These are phyloP conservation scores for Cinchona pubescens DNA, from an alignment of 257 asterid genomes.

Conservation along the genomic window DNA sequence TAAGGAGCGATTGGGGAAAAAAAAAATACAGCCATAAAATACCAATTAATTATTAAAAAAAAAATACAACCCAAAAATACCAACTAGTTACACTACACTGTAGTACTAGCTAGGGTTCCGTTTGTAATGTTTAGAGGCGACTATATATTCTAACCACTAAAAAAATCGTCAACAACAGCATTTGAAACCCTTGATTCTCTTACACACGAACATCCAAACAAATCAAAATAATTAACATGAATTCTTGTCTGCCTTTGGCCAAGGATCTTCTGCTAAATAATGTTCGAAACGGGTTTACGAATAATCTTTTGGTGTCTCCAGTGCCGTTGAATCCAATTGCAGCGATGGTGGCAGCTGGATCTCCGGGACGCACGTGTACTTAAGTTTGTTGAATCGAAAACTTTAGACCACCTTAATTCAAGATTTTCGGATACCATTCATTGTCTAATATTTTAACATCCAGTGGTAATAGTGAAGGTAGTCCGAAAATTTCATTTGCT, in stretches of 20 bases:
- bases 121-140: too few species aligned
- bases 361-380: background rate
- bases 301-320: conserved; percentile 6
- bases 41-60: too few species aligned
- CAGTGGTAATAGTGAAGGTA: background rate
- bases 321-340: background rate
- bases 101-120: too few species aligned
- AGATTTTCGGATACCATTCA: background rate
- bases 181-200: too few species aligned
- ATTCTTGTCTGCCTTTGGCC: background rate
- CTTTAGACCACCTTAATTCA: background rate
- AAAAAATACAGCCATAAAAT: too few species aligned
- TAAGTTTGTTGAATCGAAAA: background rate
- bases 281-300: background rate
- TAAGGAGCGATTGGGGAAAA: too few species aligned
- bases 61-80: too few species aligned
- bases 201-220: background rate
- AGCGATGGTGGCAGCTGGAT: conserved; percentile 9
- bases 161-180: too few species aligned
- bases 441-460: background rate
- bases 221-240: background rate
- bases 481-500: background rate
- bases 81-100: too few species aligned
- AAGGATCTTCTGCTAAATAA: background rate
- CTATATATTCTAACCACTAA: too few species aligned